Base-by-base conservation (phyloP, 345 rosid genomes). In the Moricandia arvensis region DNA sequence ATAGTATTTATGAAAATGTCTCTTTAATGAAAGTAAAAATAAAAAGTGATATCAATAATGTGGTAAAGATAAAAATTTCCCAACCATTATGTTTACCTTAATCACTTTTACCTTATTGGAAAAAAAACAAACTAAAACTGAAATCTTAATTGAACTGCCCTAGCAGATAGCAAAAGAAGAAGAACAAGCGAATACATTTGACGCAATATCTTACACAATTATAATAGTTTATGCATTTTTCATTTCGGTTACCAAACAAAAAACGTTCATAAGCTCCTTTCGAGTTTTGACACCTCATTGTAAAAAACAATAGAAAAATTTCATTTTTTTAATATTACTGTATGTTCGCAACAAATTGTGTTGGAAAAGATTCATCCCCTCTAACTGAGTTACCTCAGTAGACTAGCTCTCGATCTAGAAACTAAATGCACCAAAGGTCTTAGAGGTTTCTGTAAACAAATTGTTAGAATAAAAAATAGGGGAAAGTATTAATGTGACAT, bases 401-500 rank as follows among this genome's bases (percentile, higher is more conserved):
- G 3, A 71, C 41, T 18, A 18, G 33, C 33, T 71, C 21, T 26
- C 10, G 66, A 67, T 45, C 59, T 38, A 54, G 29, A 1, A 49
- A 71, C 16, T 33, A 62, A 27, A 63, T 45, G 51, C 60, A 67
- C 30, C 53, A 66, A 30, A 13, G 29, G 37, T 21, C 38, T 58
- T 24, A 4, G 2, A 59, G 17, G 18, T 65, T 7, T 8, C 24
- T 38, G 18, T 57, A 31, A 11, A 35, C 5, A 33, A 51, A 47
- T 4, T 59, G 51, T 7, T 12, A 16, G 10, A 10, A 38, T 18
- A 54, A 62, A 8, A 38, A 63, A 69, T n/a, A n/a, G n/a, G n/a
- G n/a, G n/a, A n/a, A n/a, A n/a, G n/a, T 27, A 63, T 45, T 26
- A 63, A 77, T 58, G 72, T 58, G 63, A 71, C 72, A 57, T 59